Evolutionary conservation across 179 eudicot species (phyloP), one percentile per base, ranked within the genome.

Genomic region (Spergularia azorica): DNA sequence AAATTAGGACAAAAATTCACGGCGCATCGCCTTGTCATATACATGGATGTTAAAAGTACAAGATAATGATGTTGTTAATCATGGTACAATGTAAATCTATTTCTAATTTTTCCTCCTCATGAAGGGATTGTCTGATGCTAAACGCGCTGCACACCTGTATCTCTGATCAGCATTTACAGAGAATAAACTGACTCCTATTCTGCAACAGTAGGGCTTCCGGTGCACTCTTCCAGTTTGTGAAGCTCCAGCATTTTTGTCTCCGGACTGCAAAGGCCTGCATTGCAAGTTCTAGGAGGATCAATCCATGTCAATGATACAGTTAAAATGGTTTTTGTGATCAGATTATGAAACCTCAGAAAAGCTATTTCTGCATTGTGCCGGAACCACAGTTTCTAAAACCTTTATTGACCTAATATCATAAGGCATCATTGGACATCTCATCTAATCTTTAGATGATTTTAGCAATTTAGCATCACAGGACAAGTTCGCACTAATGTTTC

Each of bases 261-360:
- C 38, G 98, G 98, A 59, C 86, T 76, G 83, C 98, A 94, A 14
- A 94, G 94, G 59, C 98, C 97, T 92, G 85, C 76, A 80, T 58
- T 62, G 65, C 21, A 39, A 65, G 16, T 16, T 51, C 39, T 41
- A 78, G 11, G 8, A 11, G 7, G 11, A 70, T 61, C 55, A 62
- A 18, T 20, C 14, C 11, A 4, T 57, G 67, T 6, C 20, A 32
- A 58, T 57, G 1, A 26, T 26, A 72, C 41, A 16, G 11, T 9
- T 16, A n/a, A 26, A 9, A 76, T 14, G 17, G 65, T 4, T 43
- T 41, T 67, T 21, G 0, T 21, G 55, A 43, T 7, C 9, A 48
- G 41, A 2, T 26, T 9, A 14, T 26, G 38, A 72, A 20, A 3
- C 38, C 6, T 38, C 12, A 52, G 15, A 26, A 9, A 56, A 55